Percentiles rank a stretch among this genome's conserved stretches.
phyloP scores from a whole-genome alignment of 768 basidiomycete genomes.

The Wakefieldia striispora region DNA sequence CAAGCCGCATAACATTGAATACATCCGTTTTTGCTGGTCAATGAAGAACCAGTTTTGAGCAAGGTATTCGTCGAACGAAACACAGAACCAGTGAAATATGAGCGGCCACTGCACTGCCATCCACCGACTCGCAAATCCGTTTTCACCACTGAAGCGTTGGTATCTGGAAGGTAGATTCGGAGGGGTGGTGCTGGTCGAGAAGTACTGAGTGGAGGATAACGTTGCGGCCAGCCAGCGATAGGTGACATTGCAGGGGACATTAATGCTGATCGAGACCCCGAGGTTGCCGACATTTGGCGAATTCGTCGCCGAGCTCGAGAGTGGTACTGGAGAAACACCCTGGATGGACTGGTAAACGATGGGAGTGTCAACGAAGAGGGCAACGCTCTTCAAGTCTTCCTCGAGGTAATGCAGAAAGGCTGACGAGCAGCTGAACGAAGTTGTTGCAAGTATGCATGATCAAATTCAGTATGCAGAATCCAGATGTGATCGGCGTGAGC shows the following conservation, averaged over 20 bases:
- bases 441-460: too few relatives aligned
- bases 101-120: conserved; percentile 32
- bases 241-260: conserved; percentile 36
- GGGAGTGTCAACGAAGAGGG: conserved; percentile 39
- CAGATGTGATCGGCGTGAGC: too few relatives aligned
- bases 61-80: conserved; percentile 55
- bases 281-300: conserved; percentile 10
- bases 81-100: conserved; percentile 75
- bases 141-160: conserved; percentile 42
- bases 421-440: conserved; percentile 47
- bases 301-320: conserved; percentile 2
- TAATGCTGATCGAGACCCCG: conserved; percentile 33
- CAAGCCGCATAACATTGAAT: conserved; percentile 21
- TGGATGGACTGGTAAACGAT: conserved; percentile 36
- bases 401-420: conserved; percentile 47
- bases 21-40: conserved; percentile 56
- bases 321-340: conserved; percentile 33
- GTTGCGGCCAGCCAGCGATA: conserved; percentile 14
- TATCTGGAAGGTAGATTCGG: conserved; percentile 43
- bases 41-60: conserved; percentile 50
- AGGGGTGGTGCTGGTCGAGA: conserved; percentile 31
- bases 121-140: conserved; percentile 46
- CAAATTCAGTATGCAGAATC: too few relatives aligned
- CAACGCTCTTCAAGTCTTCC: conserved; percentile 31
- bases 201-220: conserved; percentile 26